Base-by-base conservation (phyloP, 2,329 filamentous ascomycete genomes). In the Colletotrichum musicola region DNA sequence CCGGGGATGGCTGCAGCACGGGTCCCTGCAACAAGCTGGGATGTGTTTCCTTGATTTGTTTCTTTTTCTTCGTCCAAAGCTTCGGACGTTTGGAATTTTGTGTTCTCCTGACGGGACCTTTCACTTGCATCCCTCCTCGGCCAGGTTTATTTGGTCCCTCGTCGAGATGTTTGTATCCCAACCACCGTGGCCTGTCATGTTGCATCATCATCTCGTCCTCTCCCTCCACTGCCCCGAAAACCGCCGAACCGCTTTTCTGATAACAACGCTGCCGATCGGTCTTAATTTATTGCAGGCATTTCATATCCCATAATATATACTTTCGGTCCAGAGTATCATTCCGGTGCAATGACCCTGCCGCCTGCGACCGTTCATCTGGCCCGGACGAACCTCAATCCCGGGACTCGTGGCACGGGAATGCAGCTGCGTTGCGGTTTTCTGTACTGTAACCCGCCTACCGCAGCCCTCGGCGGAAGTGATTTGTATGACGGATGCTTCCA, bases 321-420 rank as follows among this genome's bases (percentile, higher is more conserved):
- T 35, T 9, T 9, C 18, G 18, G 30, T 22, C 20, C 22, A 62
- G 35, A 6, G 54, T 65, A 50, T 27, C 18, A 59, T 60, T 22
- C 65, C 40, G 54, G 27, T 14, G 42, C 38, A 50, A 54, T 54
- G 38, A 58, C 12, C 60, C 38, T 53, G 38, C 25, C 53, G 46
- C 64, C 40, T 54, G 61, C 54, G 44, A 54, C 53, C 59, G 53
- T 46, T 53, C 25, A 64, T 59, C 61, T 59, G 42, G 16, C 54
- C 61, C n/a, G 59, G 54, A 42, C 22, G 65, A 64, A 59, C 62
- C 55, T 49, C 55, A 51, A 60, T 22, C 42, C 62, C 50, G 54
- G 65, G 49, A 68, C 51, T 63, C 50, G 30, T 44, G 35, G 42
- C 30, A 38, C 25, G 54, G 60, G 22, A 58, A 58, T 9, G 38